Base-by-base conservation (phyloP, 2,329 filamentous ascomycete species). In the Pseudophaeomoniella oleicola region DNA sequence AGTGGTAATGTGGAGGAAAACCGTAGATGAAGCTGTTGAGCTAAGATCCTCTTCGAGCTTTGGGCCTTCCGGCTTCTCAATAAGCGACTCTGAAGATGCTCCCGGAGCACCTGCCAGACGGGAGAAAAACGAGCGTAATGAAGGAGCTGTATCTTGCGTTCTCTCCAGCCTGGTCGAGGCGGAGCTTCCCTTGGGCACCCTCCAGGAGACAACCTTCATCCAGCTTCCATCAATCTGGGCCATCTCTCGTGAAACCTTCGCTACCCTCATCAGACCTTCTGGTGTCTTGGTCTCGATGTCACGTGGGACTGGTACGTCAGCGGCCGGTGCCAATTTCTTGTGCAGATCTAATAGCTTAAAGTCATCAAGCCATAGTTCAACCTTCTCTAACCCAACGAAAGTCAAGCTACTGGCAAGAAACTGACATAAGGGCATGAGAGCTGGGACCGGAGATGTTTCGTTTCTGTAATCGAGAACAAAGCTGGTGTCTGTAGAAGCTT, bases 381-480 rank as follows among this genome's bases (percentile, higher is more conserved):
- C 83, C 38, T 71, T 72, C 51, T 94, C 72, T 16, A 98, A 65
- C 0, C 85, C 81, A 40, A 98, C 88, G 61, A 98, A 98, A 0
- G 90, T 96, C 55, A 98, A 64, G 62, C 88, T 94, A 4, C 87
- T 96, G 3, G 87, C 83, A 34, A 98, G 64, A 47, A 98, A 98
- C 57, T 94, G 87, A 51, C 82, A 80, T 37, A 98, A 69, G 2
- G 84, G 86, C 16, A 93, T 66, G 5, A 98, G 63, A 42, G 85
- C 84, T 3, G 92, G 90, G 34, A 96, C 62, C 2, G 87, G 84
- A 1, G 86, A 88, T 0, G 82, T 87, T 18, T 74, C 74, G 54
- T 92, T 94, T 51, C 90, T 74, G 58, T 96, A 94, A 53, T 96
- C 87, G 33, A 98, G 69, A 33, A 94, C 78, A 53, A 98, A 98